Conservation (phyloP, 2,329 filamentous ascomycete species). For the Neoarthrinium moseri region DNA sequence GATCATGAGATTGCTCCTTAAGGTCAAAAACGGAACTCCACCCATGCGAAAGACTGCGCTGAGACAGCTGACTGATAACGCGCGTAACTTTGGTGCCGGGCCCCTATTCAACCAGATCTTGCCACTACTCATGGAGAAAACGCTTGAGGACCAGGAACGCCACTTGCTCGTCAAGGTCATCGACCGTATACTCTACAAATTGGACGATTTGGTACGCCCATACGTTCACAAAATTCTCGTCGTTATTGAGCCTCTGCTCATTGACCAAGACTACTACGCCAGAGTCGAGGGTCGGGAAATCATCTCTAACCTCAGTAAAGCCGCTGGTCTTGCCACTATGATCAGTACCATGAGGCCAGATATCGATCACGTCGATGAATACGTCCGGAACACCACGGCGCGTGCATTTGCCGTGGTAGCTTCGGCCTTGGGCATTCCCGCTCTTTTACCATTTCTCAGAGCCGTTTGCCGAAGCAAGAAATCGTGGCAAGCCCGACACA, state of each 20-base stretch:
- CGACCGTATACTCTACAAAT: conserved; percentile 96
- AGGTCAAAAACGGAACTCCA: conserved; percentile 98
- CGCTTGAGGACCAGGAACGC: conserved; percentile 94
- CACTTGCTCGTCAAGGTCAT: conserved; percentile 99
- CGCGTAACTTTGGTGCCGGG: conserved; percentile 90
- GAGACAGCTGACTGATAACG: conserved; percentile 96
- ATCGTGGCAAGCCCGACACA: conserved; percentile 97
- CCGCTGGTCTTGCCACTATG: conserved; percentile 95
- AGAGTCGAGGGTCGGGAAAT: conserved; percentile 98
- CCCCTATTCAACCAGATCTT: conserved; percentile 97
- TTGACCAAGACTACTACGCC: conserved; percentile 99
- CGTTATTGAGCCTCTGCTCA: conserved; percentile 97
- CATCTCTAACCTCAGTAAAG: conserved; percentile 96
- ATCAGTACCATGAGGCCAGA: conserved; percentile 99
- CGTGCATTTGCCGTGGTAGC: conserved; percentile 96
- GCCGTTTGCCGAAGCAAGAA: conserved; percentile 98
- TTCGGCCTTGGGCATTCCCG: conserved; percentile 92
- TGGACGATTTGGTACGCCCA: conserved; percentile 92
- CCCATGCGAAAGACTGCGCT: conserved; percentile 98
- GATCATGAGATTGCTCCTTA: conserved; percentile 94
- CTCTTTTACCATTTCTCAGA: conserved; percentile 88
- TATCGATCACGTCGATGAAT: conserved; percentile 97
- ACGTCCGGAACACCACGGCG: conserved; percentile 96
- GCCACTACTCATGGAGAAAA: conserved; percentile 96
- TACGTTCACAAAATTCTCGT: conserved; percentile 98